These are phyloP conservation scores for Clitoria ternatea DNA, from an alignment of 306 rosid species.

Conservation along the genomic window DNA sequence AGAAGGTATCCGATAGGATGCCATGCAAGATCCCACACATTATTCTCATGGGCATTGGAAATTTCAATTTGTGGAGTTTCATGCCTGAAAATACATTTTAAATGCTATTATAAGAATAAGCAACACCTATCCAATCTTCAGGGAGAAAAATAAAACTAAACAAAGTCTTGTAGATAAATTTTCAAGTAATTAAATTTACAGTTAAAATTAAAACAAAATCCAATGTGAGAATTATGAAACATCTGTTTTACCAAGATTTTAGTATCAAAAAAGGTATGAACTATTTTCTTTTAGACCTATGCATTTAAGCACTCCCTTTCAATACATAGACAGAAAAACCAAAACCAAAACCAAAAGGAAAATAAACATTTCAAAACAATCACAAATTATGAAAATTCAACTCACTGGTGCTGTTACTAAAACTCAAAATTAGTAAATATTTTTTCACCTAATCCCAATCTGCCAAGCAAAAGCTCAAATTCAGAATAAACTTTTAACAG, in stretches of 20 bases:
- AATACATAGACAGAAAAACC: background rate
- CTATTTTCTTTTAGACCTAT: conserved; percentile 3
- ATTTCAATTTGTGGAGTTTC: conserved; percentile 95
- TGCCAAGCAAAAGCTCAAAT: background rate
- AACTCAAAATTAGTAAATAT: background rate
- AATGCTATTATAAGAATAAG: conserved; percentile 21
- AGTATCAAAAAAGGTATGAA: background rate
- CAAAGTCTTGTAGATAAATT: background rate
- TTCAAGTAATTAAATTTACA: conserved; percentile 2
- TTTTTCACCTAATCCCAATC: background rate
- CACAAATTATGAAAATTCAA: background rate
- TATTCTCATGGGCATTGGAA: conserved; percentile 80
- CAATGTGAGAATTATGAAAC: background rate
- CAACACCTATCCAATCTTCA: conserved; percentile 4
- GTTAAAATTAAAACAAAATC: background rate
- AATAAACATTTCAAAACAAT: background rate
- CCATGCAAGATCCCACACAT: conserved; percentile 99
- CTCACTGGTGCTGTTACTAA: background rate
- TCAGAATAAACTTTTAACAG: background rate
- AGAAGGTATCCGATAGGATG: conserved; percentile 99
- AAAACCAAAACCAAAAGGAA: background rate
- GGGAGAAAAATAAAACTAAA: background rate
- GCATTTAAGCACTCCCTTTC: conserved; percentile 2
- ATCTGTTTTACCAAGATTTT: background rate
- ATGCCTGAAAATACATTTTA: conserved; percentile 63